These are phyloP conservation scores for Gracilariopsis chorda DNA, from an alignment of 23 red algal genomes.

Conservation along the genomic window DNA sequence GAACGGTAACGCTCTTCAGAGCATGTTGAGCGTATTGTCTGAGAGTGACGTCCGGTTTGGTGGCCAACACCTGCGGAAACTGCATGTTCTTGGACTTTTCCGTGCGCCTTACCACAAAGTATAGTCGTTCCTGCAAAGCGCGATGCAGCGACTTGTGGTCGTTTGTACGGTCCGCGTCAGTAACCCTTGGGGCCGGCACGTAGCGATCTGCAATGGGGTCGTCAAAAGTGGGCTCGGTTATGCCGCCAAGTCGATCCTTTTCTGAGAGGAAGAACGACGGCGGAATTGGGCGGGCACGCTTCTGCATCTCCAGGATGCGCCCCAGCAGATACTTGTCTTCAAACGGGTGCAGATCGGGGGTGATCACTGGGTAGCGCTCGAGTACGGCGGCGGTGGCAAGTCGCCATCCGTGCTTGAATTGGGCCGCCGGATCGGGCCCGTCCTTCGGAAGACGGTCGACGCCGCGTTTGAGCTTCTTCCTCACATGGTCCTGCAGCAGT, in stretches of 20 bases:
- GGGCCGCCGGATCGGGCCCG: conserved; percentile 35
- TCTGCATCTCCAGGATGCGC: conserved; percentile 29
- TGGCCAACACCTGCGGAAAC: conserved; percentile 81
- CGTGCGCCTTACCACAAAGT: conserved; percentile 70
- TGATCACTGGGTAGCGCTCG: conserved; percentile 78
- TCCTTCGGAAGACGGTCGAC: conserved; percentile 46
- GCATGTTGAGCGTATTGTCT: conserved; percentile 68
- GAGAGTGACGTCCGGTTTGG: conserved; percentile 17
- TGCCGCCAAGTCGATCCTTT: conserved; percentile 38
- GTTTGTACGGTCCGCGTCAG: conserved; percentile 65
- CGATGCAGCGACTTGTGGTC: conserved; percentile 67
- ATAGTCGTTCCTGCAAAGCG: conserved; percentile 69
- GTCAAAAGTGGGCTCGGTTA: neutral
- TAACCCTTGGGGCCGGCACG: conserved; percentile 71
- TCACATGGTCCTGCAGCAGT: conserved; percentile 10
- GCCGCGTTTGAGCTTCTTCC: conserved; percentile 31
- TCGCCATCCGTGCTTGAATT: conserved; percentile 35
- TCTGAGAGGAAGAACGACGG: conserved; percentile 57
- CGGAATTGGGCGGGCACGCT: conserved; percentile 32
- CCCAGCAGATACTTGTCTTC: conserved; percentile 43
- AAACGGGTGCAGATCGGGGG: conserved; percentile 56
- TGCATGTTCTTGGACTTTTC: conserved; percentile 21
- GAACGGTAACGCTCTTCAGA: conserved; percentile 40
- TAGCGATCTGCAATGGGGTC: conserved; percentile 58
- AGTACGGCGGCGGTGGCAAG: conserved; percentile 66